A percentile compares a stretch with the other conserved stretches of the same genome.
phyloP scores from a whole-genome alignment of 2,329 filamentous ascomycete genomes.

The Hypoxylon sp. region DNA sequence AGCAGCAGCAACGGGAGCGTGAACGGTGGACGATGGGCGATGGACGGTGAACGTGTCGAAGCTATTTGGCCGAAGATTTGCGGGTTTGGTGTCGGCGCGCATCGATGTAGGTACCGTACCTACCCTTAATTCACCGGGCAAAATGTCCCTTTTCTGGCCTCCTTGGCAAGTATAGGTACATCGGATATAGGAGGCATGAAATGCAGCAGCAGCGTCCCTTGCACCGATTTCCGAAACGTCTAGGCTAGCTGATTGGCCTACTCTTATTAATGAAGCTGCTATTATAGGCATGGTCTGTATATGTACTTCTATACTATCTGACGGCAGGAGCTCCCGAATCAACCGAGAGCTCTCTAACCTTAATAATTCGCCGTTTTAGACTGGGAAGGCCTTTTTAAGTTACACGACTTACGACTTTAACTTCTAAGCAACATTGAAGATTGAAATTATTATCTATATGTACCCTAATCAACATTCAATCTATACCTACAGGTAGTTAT shows the following conservation, averaged over 20 bases:
- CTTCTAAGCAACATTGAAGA: background rate
- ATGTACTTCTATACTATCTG: conserved; percentile 22
- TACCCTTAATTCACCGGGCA: conserved; percentile 25
- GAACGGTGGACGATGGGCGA: conserved; percentile 22
- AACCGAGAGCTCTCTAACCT: conserved; percentile 33
- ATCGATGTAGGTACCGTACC: conserved; percentile 15
- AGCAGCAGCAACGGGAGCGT: conserved; percentile 39
- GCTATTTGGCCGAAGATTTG: conserved; percentile 34
- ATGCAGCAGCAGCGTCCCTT: background rate
- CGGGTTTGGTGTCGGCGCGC: conserved; percentile 38
- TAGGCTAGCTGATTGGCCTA: conserved; percentile 30
- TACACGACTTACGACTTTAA: conserved; percentile 14
- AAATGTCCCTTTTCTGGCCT: conserved; percentile 36
- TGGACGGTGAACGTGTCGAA: conserved; percentile 33
- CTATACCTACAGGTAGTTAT: background rate
- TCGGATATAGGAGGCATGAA: conserved; percentile 17
- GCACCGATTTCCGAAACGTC: conserved; percentile 2
- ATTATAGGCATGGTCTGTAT: conserved; percentile 27
- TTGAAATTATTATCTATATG: too few relatives aligned
- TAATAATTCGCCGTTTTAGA: conserved; percentile 19
- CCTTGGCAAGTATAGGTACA: conserved; percentile 42
- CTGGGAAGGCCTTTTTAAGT: conserved; percentile 4
- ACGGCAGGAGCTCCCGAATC: conserved; percentile 34
- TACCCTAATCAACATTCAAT: too few relatives aligned
- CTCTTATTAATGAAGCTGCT: conserved; percentile 12